phyloP scores from a whole-genome alignment of 352 stramenopile species.

The Thalassiosira livingstoniorum region DNA sequence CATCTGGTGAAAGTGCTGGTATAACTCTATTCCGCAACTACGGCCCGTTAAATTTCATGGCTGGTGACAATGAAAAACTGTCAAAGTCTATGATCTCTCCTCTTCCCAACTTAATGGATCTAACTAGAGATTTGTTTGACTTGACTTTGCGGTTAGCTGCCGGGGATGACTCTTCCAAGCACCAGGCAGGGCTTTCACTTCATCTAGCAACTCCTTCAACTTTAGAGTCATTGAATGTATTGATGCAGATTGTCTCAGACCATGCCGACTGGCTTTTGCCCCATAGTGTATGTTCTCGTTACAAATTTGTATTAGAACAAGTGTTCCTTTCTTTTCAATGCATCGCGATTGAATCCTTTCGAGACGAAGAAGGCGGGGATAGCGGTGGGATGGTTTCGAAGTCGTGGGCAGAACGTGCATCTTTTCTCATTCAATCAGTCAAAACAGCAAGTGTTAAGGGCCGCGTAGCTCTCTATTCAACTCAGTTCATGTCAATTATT shows the following conservation, averaged over 20 bases:
- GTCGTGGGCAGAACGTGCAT: constrained; percentile 40
- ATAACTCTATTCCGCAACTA: constrained; percentile 35
- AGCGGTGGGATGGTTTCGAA: neutral
- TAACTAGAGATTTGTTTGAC: constrained; percentile 61
- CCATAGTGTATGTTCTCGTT: constrained; percentile 33
- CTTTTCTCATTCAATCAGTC: constrained; percentile 32
- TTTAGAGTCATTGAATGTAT: constrained; percentile 49
- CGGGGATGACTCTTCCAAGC: constrained; percentile 43
- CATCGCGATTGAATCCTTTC: neutral
- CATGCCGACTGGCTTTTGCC: constrained; percentile 55
- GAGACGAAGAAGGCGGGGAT: constrained; percentile 4
- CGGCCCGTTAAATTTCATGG: constrained; percentile 11
- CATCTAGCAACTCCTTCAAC: constrained; percentile 44
- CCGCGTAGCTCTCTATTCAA: constrained; percentile 46
- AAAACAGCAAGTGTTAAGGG: constrained; percentile 27
- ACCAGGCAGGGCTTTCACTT: constrained; percentile 38
- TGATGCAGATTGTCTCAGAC: constrained; percentile 48
- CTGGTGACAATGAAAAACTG: constrained; percentile 16
- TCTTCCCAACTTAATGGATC: constrained; percentile 50
- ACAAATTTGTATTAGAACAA: constrained; percentile 41
- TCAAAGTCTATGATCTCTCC: constrained; percentile 33
- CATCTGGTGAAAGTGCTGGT: constrained; percentile 13
- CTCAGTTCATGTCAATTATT: constrained; percentile 52
- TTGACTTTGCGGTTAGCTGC: constrained; percentile 52
- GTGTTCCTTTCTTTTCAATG: constrained; percentile 36